Conservation (phyloP, 129 eudicot species). For the Arctium lappa region DNA sequence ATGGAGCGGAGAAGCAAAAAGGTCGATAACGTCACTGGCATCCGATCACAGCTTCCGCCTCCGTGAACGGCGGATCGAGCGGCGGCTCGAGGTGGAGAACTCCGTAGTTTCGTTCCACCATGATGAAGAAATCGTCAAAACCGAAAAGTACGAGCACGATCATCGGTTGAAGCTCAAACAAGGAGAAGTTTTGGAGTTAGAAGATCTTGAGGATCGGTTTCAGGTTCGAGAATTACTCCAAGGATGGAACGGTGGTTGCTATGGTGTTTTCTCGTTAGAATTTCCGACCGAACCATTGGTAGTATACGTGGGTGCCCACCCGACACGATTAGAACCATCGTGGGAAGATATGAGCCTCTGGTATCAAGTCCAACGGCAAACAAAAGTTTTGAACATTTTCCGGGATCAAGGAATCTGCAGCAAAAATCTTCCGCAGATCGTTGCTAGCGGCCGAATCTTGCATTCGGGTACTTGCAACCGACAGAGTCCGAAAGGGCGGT, state of each 20-base stretch:
- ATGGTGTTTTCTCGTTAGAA: slow-evolving; percentile 48
- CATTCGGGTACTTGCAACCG: slow-evolving; percentile 69
- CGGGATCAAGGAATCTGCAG: slow-evolving; percentile 64
- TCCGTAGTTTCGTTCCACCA: slow-evolving; percentile 23
- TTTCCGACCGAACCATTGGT: slow-evolving; percentile 46
- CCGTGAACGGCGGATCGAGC: slow-evolving; percentile 61
- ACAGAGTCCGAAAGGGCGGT: slow-evolving; percentile 61
- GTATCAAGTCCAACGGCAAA: slow-evolving; percentile 96
- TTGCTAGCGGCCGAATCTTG: slow-evolving; percentile 63
- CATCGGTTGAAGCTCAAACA: slow-evolving; percentile 52
- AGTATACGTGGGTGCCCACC: slow-evolving; percentile 75
- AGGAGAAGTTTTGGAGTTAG: slow-evolving; percentile 60
- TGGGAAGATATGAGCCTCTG: slow-evolving; percentile 91
- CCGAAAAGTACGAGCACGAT: slow-evolving; percentile 28
- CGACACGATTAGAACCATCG: slow-evolving; percentile 76
- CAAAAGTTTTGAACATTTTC: slow-evolving; percentile 70
- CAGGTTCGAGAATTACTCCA: slow-evolving; percentile 46
- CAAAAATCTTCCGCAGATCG: slow-evolving; percentile 67
- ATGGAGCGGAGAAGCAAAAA: slow-evolving; percentile 66
- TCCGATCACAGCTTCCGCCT: slow-evolving; percentile 71
- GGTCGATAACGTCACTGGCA: slow-evolving; percentile 61
- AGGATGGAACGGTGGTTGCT: slow-evolving; percentile 53
- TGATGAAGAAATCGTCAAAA: slow-evolving; percentile 30
- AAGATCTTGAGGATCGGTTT: slow-evolving; percentile 57
- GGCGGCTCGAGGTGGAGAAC: slow-evolving; percentile 39